Evolutionary conservation across 73 alveolate species (phyloP), one percentile per base, ranked within the genome.

Genomic region (Halteria grandinella): DNA sequence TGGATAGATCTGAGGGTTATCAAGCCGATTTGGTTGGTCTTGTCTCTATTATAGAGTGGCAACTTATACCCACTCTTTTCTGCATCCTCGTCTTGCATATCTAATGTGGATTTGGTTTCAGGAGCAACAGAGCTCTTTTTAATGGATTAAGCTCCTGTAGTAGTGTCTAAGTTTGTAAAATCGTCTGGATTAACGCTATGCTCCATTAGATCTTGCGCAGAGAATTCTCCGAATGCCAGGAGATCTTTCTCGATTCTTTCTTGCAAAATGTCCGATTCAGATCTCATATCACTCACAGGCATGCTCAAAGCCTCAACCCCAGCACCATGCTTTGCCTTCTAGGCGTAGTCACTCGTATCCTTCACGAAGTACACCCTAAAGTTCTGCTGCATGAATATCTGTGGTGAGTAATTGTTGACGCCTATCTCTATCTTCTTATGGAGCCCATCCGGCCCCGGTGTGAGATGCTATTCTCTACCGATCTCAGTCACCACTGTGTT

Each of bases 201-300:
- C 39, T 66, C 64, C 29, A 66, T 66, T 10, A 66, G 15, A 25
- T 66, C 81, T 7, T 24, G 3, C 11, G 81, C 81, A 14, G 54
- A 39, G 54, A 66, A 66, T 14, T 66, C 66, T 21, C 81, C 81
- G 29, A 43, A 45, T 4, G 81, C 81, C 7, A 66, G 69, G 21
- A 66, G 36, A 45, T 66, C 81, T 25, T 66, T 66, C 14, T 18
- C 21, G 12, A 66, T 66, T 45, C 81, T 43, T 21, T 66, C 69
- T 18, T 45, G 21, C 7, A 66, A 17, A 2, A 66, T 45, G n/a
- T 66, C 81, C 7, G 11, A 18, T 40, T 66, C 81, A 23, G 52
- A 18, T 18, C 25, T 45, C 54, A 39, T 66, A 12, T 45, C 81
- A 45, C 20, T 17, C 33, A 25, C 25, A 11, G 53, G 31, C 47